Evolutionary conservation across 179 eudicot genomes (phyloP), one percentile per base, ranked within the genome.

Genomic region (Pouteria campechiana): DNA sequence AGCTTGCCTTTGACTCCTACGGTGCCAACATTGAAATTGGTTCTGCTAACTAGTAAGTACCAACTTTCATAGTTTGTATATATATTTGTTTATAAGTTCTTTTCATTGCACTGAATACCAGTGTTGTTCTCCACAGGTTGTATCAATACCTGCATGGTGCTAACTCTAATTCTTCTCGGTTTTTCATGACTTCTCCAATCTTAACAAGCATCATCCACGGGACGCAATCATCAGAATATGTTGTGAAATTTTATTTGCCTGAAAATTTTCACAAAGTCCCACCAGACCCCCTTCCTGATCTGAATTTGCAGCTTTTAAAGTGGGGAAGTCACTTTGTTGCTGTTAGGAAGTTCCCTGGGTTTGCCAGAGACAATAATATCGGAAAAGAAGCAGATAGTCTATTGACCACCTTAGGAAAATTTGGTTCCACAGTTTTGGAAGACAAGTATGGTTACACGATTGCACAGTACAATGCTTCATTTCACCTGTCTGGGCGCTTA

Each of bases 101-200:
- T n/a, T n/a, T n/a, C n/a, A n/a, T n/a, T n/a, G n/a, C n/a, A n/a
- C n/a, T n/a, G n/a, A n/a, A n/a, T n/a, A n/a, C n/a, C n/a, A n/a
- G n/a, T n/a, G n/a, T n/a, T n/a, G 32, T 25, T 23, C 16, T 1
- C 3, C 5, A 19, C 54, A 60, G 65, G 54, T 15, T 60, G 43
- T 60, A 60, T 17, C 65, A 60, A 23, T 60, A 60, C 44, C 19
- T 46, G 52, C 59, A 60, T 8, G 65, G 65, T 0, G 37, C 43
- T 11, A 60, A 60, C 23, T 47, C 33, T 27, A 40, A 60, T 54
- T 52, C 58, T 17, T 29, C 44, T 1, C 19, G 17, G 24, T 8
- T 60, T 2, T 6, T 0, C 6, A 52, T 32, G 12, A 53, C 65
- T 17, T 29, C 65, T 38, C 65, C 65, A 7, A 24, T n/a, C n/a